A percentile compares a stretch with the other conserved stretches of the same genome.
These are phyloP conservation scores for Metarhizium guizhouense DNA, from an alignment of 2,329 filamentous ascomycete species.

Conservation along the genomic window DNA sequence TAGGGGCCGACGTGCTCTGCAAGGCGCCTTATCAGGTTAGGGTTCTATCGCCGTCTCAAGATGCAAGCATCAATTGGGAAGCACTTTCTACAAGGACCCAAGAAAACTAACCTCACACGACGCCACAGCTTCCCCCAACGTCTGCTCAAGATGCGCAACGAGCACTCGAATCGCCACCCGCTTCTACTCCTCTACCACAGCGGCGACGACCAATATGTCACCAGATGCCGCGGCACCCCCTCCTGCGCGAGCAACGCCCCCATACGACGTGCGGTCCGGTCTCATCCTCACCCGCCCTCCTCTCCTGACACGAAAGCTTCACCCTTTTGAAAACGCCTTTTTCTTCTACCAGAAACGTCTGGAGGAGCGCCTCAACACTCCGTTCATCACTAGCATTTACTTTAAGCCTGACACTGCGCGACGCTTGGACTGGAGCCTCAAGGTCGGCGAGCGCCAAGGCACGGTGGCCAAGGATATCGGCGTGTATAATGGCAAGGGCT, in stretches of 20 bases:
- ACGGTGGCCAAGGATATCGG: conserved; percentile 80
- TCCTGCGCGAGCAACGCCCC: conserved; percentile 6
- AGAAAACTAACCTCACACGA: conserved; percentile 5
- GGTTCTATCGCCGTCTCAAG: conserved; percentile 2
- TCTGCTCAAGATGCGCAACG: conserved; percentile 30
- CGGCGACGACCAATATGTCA: conserved; percentile 11
- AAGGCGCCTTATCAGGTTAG: conserved; percentile 43
- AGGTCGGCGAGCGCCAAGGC: conserved; percentile 62
- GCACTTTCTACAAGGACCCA: neutral
- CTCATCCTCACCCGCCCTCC: conserved; percentile 84
- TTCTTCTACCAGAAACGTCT: conserved; percentile 96
- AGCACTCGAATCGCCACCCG: conserved; percentile 19
- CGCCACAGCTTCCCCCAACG: conserved; percentile 18
- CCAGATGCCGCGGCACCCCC: conserved; percentile 11
- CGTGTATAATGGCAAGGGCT: conserved; percentile 62
- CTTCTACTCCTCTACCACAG: conserved; percentile 24
- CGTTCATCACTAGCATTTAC: conserved; percentile 88
- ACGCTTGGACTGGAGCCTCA: conserved; percentile 84
- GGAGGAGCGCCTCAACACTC: conserved; percentile 81
- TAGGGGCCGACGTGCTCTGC: conserved; percentile 43
- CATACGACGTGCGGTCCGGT: conserved; percentile 50
- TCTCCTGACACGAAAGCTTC: conserved; percentile 72
- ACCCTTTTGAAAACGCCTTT: conserved; percentile 83
- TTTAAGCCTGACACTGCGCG: conserved; percentile 83
- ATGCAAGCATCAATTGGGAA: neutral